Conservation (phyloP, 257 asterid genomes). For the Lavandula angustifolia region DNA sequence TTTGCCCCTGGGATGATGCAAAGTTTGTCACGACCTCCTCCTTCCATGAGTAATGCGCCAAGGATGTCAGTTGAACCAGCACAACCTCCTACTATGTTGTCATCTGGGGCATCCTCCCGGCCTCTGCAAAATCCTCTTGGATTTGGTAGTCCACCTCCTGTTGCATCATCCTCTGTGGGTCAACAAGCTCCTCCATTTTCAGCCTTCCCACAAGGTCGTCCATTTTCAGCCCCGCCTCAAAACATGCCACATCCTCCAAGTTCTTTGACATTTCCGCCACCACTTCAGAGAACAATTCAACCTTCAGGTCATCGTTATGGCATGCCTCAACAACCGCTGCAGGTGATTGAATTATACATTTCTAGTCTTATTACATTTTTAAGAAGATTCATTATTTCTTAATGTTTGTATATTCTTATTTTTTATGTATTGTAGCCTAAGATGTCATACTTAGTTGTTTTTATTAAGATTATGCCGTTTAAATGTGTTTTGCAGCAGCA, state of each 20-base stretch:
- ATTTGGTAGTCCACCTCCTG: slow-evolving; percentile 65
- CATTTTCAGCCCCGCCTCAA: slow-evolving; percentile 52
- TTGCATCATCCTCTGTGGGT: slow-evolving; percentile 48
- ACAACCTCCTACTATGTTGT: slow-evolving; percentile 41
- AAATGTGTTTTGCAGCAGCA: slow-evolving; percentile 44
- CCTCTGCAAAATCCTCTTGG: slow-evolving; percentile 58
- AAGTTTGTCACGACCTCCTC: slow-evolving; percentile 59
- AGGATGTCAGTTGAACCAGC: slow-evolving; percentile 63
- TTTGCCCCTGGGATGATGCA: slow-evolving; percentile 48
- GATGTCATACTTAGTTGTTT: slow-evolving; percentile 11
- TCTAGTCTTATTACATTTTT: background rate
- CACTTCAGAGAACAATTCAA: slow-evolving; percentile 51
- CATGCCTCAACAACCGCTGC: slow-evolving; percentile 59
- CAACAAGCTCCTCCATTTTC: slow-evolving; percentile 49
- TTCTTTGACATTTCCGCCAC: slow-evolving; percentile 59
- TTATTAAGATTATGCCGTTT: background rate
- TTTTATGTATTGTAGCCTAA: slow-evolving; percentile 10
- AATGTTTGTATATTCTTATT: slow-evolving; percentile 6
- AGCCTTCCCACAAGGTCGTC: slow-evolving; percentile 28
- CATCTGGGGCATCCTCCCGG: slow-evolving; percentile 53
- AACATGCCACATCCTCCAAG: slow-evolving; percentile 57
- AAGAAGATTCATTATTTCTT: slow-evolving; percentile 18
- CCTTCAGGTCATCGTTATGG: slow-evolving; percentile 65
- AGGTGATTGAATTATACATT: slow-evolving; percentile 46
- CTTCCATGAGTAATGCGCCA: slow-evolving; percentile 47